Evolutionary conservation across 345 rosid species (phyloP).

Genomic region (Crucihimalaya himalaica): DNA sequence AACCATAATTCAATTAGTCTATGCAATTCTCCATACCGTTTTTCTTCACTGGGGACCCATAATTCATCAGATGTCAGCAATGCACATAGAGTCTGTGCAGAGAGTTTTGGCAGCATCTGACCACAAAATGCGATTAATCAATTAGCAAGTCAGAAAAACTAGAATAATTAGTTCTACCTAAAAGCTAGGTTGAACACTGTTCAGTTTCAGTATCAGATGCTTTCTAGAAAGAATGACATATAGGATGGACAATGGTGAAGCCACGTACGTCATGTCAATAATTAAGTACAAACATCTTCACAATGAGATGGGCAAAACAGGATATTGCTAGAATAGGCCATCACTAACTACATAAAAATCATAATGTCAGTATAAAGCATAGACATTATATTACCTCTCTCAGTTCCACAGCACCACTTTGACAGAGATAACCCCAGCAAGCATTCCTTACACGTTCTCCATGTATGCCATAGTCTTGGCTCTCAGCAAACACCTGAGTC

Average conservation of each 20-base stretch:
- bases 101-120: constrained; percentile 92
- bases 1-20: constrained; percentile 25
- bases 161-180: neutral
- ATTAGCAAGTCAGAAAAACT: constrained; percentile 23
- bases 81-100: constrained; percentile 88
- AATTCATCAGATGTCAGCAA: constrained; percentile 92
- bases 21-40: constrained; percentile 59
- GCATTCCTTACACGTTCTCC: constrained; percentile 97
- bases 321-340: neutral
- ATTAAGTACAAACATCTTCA: neutral
- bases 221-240: constrained; percentile 13
- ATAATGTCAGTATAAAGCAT: neutral
- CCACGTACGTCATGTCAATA: constrained; percentile 1
- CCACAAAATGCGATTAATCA: constrained; percentile 20
- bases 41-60: constrained; percentile 93
- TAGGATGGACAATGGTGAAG: neutral
- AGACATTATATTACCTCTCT: constrained; percentile 60
- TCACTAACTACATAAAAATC: constrained; percentile 15
- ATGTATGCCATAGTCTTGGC: constrained; percentile 94
- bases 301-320: neutral
- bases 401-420: constrained; percentile 88
- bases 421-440: constrained; percentile 99
- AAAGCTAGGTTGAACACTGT: neutral
- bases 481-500: constrained; percentile 87
- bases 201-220: neutral